phyloP scores from a whole-genome alignment of 805 yeast species.

The Yamadazyma endophytica region DNA sequence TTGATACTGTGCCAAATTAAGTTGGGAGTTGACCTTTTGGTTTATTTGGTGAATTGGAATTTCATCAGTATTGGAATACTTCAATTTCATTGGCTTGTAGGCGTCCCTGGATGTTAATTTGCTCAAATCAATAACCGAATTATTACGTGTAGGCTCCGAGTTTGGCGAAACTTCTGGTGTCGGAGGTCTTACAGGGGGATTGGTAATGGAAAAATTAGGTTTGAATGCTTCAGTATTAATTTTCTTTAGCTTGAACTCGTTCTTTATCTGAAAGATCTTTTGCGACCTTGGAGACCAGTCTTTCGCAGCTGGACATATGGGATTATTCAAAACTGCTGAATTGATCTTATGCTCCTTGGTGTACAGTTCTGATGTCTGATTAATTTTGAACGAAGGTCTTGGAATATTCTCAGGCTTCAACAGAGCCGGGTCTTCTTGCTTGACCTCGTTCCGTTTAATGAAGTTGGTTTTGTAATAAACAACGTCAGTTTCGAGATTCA shows the following conservation, averaged over 20 bases:
- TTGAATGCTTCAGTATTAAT: constrained; percentile 38
- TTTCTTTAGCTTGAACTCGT: constrained; percentile 31
- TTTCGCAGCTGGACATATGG: constrained; percentile 37
- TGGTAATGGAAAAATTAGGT: constrained; percentile 22
- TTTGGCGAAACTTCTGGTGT: constrained; percentile 42
- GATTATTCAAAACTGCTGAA: constrained; percentile 14
- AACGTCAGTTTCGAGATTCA: constrained; percentile 38
- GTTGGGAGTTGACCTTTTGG: constrained; percentile 38
- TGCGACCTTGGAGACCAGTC: constrained; percentile 33
- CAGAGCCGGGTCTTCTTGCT: constrained; percentile 5
- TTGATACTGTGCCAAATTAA: constrained; percentile 19
- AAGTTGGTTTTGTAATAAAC: constrained; percentile 43
- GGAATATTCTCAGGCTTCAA: constrained; percentile 16
- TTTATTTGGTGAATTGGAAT: constrained; percentile 36
- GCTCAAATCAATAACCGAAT: constrained; percentile 37
- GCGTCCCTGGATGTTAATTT: constrained; percentile 32
- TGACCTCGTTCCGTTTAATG: constrained; percentile 30
- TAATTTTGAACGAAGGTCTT: constrained; percentile 32
- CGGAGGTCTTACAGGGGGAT: constrained; percentile 30
- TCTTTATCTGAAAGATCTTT: constrained; percentile 23
- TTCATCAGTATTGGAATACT: constrained; percentile 34
- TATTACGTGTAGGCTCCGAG: constrained; percentile 37
- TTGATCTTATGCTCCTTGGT: constrained; percentile 8
- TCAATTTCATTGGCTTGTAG: constrained; percentile 34
- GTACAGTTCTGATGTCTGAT: constrained; percentile 13